Evolutionary conservation across 2,329 filamentous ascomycete species (phyloP).

Genomic region (Fusarium liriodendri): DNA sequence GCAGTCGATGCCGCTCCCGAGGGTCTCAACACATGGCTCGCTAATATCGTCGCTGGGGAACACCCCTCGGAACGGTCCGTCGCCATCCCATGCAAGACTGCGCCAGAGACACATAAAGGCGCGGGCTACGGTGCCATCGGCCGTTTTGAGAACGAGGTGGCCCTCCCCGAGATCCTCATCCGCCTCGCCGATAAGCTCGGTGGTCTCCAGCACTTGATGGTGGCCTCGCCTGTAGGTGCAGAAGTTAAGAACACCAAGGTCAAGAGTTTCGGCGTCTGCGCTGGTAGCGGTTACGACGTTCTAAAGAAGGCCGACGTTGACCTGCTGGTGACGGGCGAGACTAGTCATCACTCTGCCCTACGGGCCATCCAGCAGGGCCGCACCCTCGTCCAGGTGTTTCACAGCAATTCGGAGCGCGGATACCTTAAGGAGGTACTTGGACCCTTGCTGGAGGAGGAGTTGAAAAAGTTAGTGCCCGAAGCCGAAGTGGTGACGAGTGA

Average conservation of each 20-base stretch:
- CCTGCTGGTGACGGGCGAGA: constrained; percentile 89
- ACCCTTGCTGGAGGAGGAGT: constrained; percentile 68
- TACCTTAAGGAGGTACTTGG: constrained; percentile 81
- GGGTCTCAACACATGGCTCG: constrained; percentile 94
- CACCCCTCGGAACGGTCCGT: constrained; percentile 54
- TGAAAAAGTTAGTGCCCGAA: constrained; percentile 62
- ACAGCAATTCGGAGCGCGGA: constrained; percentile 91
- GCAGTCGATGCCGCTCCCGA: constrained; percentile 88
- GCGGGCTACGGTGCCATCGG: constrained; percentile 66
- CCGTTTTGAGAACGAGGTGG: constrained; percentile 52
- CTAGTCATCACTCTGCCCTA: constrained; percentile 92
- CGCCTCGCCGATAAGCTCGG: constrained; percentile 75
- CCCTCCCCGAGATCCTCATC: constrained; percentile 58
- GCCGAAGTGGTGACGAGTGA: constrained; percentile 80
- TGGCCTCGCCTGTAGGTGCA: constrained; percentile 63
- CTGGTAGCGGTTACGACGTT: constrained; percentile 85
- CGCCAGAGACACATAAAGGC: constrained; percentile 57
- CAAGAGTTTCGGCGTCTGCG: constrained; percentile 83
- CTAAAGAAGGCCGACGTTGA: constrained; percentile 79
- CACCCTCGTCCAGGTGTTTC: constrained; percentile 86
- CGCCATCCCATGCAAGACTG: constrained; percentile 57
- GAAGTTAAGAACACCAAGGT: constrained; percentile 59
- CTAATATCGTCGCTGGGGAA: constrained; percentile 78
- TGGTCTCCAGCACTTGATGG: constrained; percentile 66
- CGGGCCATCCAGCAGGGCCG: constrained; percentile 86